A percentile compares a stretch with the other conserved stretches of the same genome.
These are phyloP conservation scores for Nicotiana benthamiana DNA, from an alignment of 257 asterid species.

Conservation along the genomic window DNA sequence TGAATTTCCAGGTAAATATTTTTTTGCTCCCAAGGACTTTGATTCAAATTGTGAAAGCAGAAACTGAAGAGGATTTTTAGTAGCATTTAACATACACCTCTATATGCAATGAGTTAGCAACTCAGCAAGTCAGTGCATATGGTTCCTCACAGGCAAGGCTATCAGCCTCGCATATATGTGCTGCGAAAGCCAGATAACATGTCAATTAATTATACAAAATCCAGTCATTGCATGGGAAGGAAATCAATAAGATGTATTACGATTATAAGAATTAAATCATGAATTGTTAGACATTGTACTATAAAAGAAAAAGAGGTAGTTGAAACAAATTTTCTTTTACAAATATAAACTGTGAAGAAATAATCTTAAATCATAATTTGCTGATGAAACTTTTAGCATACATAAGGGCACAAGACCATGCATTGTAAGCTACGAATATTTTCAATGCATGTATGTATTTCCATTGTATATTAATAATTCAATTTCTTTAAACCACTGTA, in stretches of 20 bases:
- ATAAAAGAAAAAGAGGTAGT: not conserved
- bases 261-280: not conserved
- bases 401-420: not conserved
- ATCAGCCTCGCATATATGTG: not conserved
- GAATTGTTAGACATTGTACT: not conserved
- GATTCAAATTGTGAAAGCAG: not conserved
- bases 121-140: not conserved
- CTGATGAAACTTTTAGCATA: not conserved
- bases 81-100: not conserved
- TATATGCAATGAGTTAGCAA: not conserved
- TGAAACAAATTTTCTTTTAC: not conserved
- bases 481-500: not conserved
- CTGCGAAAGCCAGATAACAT: not conserved
- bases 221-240: not conserved
- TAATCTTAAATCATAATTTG: not conserved
- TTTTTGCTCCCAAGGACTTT: not conserved
- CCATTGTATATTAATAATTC: not conserved
- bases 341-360: not conserved
- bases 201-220: not conserved
- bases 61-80: not conserved
- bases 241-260: not conserved
- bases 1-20: not conserved
- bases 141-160: not conserved
- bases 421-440: not conserved
- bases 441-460: not conserved